These are phyloP conservation scores for Russula griseocarnosa DNA, from an alignment of 768 basidiomycete genomes.

Conservation along the genomic window DNA sequence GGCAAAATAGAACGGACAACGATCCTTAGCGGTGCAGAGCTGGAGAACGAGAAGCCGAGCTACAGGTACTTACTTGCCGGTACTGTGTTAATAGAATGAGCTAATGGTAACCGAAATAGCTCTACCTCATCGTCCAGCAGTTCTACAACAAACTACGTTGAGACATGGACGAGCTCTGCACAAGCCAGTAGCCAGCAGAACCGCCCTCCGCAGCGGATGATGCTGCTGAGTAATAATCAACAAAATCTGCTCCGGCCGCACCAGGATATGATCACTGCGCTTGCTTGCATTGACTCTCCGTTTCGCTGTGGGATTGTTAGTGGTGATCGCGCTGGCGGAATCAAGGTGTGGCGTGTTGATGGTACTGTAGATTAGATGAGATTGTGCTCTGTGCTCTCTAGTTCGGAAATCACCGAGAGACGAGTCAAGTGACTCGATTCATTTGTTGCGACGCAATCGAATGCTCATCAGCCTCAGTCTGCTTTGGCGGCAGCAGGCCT, in stretches of 20 bases:
- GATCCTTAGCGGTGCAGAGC: slow-evolving; percentile 74
- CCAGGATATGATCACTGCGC: slow-evolving; percentile 82
- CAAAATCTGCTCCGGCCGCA: slow-evolving; percentile 82
- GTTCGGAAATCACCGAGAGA: slow-evolving; percentile 12
- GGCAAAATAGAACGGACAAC: slow-evolving; percentile 65
- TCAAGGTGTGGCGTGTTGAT: slow-evolving; percentile 88
- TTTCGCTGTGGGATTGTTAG: slow-evolving; percentile 92
- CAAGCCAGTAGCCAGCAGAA: slow-evolving; percentile 49
- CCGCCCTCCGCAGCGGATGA: slow-evolving; percentile 70
- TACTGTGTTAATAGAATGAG: slow-evolving; percentile 1
- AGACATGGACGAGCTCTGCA: slow-evolving; percentile 54
- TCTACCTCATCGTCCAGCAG: slow-evolving; percentile 40
- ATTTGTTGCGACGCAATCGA: neutral
- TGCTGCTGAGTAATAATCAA: slow-evolving; percentile 75
- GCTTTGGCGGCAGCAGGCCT: slow-evolving; percentile 17
- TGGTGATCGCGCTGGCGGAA: slow-evolving; percentile 81
- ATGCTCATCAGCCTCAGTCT: slow-evolving; percentile 22
- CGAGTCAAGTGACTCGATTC: neutral
- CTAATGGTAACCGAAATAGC: slow-evolving; percentile 29
- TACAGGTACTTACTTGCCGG: slow-evolving; percentile 57
- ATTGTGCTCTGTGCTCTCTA: neutral
- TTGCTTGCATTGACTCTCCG: slow-evolving; percentile 86
- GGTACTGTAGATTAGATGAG: slow-evolving; percentile 30
- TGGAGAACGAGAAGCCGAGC: slow-evolving; percentile 67
- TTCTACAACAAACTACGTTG: slow-evolving; percentile 52